A percentile compares a stretch with the other conserved stretches of the same genome.
Evolutionary conservation across 1,284 basidiomycete species (phyloP).

Genomic region (Amylostereum chailletii): DNA sequence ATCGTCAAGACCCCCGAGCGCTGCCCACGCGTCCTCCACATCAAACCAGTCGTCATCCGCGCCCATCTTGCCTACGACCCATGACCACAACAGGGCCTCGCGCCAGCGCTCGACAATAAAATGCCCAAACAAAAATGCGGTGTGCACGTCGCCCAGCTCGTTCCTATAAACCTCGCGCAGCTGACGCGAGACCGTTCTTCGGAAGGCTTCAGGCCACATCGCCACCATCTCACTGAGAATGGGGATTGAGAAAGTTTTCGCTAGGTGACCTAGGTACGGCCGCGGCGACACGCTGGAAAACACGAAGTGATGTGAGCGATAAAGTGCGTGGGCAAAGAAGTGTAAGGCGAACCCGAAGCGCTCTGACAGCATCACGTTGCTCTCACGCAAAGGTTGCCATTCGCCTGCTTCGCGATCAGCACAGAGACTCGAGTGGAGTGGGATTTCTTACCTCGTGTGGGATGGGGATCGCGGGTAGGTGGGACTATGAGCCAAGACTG

Average conservation of each 20-base stretch:
- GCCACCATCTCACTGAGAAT: constrained; percentile 22
- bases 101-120: constrained; percentile 30
- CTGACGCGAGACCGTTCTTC: constrained; percentile 21
- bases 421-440: too few species aligned
- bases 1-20: constrained; percentile 18
- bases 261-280: constrained; percentile 32
- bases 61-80: constrained; percentile 25
- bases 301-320: neutral
- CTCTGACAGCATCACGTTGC: constrained; percentile 19
- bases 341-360: neutral
- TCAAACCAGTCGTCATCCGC: constrained; percentile 21
- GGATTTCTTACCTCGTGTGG: neutral
- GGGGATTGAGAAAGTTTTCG: constrained; percentile 22
- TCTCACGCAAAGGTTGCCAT: constrained; percentile 23
- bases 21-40: constrained; percentile 24
- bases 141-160: constrained; percentile 22
- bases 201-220: constrained; percentile 20
- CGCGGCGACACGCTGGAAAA: constrained; percentile 19
- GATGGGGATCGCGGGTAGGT: constrained; percentile 16
- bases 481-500: constrained; percentile 17
- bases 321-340: neutral
- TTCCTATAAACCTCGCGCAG: constrained; percentile 24
- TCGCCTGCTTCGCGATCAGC: constrained; percentile 8
- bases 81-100: constrained; percentile 32
- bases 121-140: constrained; percentile 26